phyloP scores from a whole-genome alignment of 2,329 filamentous ascomycete genomes.

The Cladophialophora yegresii region DNA sequence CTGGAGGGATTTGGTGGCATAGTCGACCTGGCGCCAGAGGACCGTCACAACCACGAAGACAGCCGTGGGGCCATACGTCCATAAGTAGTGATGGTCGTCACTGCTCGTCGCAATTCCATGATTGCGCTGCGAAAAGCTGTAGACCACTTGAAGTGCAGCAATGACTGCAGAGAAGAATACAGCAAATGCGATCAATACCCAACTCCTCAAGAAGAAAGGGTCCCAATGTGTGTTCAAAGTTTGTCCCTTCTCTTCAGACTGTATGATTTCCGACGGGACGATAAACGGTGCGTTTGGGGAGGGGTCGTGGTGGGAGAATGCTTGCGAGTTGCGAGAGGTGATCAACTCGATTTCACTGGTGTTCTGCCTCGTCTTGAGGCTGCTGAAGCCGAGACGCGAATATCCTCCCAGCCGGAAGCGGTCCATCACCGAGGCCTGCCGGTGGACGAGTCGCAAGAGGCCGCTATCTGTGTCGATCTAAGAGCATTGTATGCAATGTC shows the following conservation, averaged over 20 bases:
- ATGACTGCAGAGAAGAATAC: slow-evolving; percentile 26
- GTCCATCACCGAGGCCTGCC: slow-evolving; percentile 5
- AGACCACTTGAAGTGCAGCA: slow-evolving; percentile 25
- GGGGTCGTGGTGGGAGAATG: not conserved
- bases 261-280: not conserved
- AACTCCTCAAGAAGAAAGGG: slow-evolving; percentile 26
- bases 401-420: slow-evolving; percentile 7
- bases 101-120: slow-evolving; percentile 24
- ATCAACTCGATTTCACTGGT: slow-evolving; percentile 3
- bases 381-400: slow-evolving; percentile 11
- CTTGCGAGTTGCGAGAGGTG: not conserved
- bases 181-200: slow-evolving; percentile 27
- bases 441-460: not conserved
- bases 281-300: slow-evolving; percentile 11
- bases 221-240: slow-evolving; percentile 21
- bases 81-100: slow-evolving; percentile 28
- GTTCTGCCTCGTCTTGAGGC: not conserved
- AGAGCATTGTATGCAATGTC: not conserved
- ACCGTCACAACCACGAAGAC: slow-evolving; percentile 29
- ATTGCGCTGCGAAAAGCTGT: slow-evolving; percentile 25
- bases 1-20: slow-evolving; percentile 31
- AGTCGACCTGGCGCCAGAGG: slow-evolving; percentile 33
- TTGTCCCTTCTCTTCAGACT: not conserved
- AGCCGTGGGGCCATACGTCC: slow-evolving; percentile 31
- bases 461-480: not conserved